Base-by-base conservation (phyloP, 2,329 filamentous ascomycete genomes). In the Trichoderma koningiopsis region DNA sequence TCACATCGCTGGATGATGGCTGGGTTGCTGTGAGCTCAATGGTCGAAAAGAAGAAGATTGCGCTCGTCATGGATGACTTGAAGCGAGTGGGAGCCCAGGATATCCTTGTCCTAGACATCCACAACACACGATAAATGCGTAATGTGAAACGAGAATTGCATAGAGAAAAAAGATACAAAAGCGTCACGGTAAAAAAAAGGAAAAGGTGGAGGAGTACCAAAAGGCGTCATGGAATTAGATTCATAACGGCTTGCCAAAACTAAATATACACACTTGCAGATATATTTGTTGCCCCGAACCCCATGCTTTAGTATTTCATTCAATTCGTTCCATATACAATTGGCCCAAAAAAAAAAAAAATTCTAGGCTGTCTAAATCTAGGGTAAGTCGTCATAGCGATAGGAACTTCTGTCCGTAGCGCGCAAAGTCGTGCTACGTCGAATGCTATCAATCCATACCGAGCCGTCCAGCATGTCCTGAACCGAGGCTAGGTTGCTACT, bases 1-100 rank as follows among this genome's bases (percentile, higher is more conserved):
- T 98, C 74, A 97, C 92, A n/a, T 85, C 91, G 19, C 85, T 99
- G 3, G 95, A 97, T 74, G 92, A 93, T 68, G 92, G 90, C 66
- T 98, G 95, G 95, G 93, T 97, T 43, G 94, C 95, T n/a, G 91
- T 98, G 72, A 93, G 89, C 77, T 90, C 90, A 61, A 98, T 98
- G 95, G 94, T 97, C 7, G 90, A 93, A 84, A 92, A 93, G 83
- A 95, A 93, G 83, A 87, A 87, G 76, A 91, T 97, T 76, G 94
- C 94, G 2, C 84, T 88, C 7, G 92, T 92, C 47, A 97, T 97
- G 94, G 94, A 97, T 79, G 87, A 92, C 74, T 79, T 97, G 77
- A 89, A 86, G 37, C 88, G 86, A 75, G 86, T 91, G 33, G 94
- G 94, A 2, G 94, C 94, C 1, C 88, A 89, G 65, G 94, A 97